Conservation (phyloP, 805 yeast species). For the Wickerhamomyces kurtzmanii region DNA sequence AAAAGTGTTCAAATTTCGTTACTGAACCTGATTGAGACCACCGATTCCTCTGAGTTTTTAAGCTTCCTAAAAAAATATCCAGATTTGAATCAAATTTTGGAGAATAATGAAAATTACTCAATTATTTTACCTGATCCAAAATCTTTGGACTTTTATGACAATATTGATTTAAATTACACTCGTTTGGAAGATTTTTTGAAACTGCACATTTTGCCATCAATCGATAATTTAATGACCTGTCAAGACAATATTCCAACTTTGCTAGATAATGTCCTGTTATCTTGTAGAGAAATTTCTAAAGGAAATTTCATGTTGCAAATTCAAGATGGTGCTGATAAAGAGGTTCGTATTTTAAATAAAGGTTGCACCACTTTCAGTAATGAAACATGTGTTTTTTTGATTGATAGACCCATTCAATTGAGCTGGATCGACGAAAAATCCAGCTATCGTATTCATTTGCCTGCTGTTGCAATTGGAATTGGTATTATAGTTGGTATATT, state of each 20-base stretch:
- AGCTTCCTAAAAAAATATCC: conserved; percentile 35
- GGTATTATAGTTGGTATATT: conserved; percentile 59
- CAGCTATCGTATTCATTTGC: conserved; percentile 49
- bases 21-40: conserved; percentile 43
- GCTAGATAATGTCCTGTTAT: conserved; percentile 31
- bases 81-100: conserved; percentile 32
- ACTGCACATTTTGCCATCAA: conserved; percentile 62
- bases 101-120: conserved; percentile 35
- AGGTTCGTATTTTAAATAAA: conserved; percentile 45
- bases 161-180: conserved; percentile 31
- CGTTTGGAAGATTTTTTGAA: conserved; percentile 45
- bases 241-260: conserved; percentile 31
- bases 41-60: conserved; percentile 35
- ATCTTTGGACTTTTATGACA: conserved; percentile 44
- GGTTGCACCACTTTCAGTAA: conserved; percentile 43
- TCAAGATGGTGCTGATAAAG: conserved; percentile 40
- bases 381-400: conserved; percentile 44
- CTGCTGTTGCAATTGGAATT: conserved; percentile 56
- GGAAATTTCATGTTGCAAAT: conserved; percentile 28
- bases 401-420: conserved; percentile 61
- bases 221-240: conserved; percentile 38
- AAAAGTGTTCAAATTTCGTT: conserved; percentile 39
- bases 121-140: conserved; percentile 63
- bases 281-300: conserved; percentile 29
- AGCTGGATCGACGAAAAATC: conserved; percentile 45